A percentile compares a stretch with the other conserved stretches of the same genome.
Evolutionary conservation across 2,329 filamentous ascomycete species (phyloP).

Genomic region (Fusarium buharicum): DNA sequence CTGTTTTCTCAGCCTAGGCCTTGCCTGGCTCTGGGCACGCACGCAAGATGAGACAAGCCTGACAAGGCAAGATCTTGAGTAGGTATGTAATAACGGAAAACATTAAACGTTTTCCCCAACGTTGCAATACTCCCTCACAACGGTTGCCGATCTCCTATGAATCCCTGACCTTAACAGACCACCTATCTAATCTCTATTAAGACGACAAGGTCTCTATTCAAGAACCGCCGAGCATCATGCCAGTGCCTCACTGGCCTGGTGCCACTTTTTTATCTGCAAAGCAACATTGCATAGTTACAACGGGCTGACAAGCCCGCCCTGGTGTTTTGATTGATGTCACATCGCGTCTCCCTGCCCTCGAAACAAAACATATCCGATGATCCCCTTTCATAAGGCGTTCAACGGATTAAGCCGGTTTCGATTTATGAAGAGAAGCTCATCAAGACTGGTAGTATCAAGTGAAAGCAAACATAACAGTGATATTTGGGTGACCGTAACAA

Average conservation of each 20-base stretch:
- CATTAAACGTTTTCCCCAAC: slow-evolving; percentile 30
- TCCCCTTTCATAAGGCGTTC: slow-evolving; percentile 36
- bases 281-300: slow-evolving; percentile 39
- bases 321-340: slow-evolving; percentile 39
- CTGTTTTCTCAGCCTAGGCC: slow-evolving; percentile 11
- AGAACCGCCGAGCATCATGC: slow-evolving; percentile 33
- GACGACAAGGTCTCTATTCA: slow-evolving; percentile 14
- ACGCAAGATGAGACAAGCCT: not conserved
- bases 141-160: slow-evolving; percentile 26
- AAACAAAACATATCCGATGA: slow-evolving; percentile 39
- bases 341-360: slow-evolving; percentile 30
- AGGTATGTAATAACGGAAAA: slow-evolving; percentile 25
- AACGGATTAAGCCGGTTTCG: slow-evolving; percentile 12
- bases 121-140: slow-evolving; percentile 27
- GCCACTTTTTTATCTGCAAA: slow-evolving; percentile 36
- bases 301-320: slow-evolving; percentile 24
- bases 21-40: not conserved
- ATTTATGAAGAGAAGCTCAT: not conserved
- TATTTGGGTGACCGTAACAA: slow-evolving; percentile 42
- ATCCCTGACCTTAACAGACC: slow-evolving; percentile 33
- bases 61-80: slow-evolving; percentile 18
- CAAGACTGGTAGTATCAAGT: not conserved
- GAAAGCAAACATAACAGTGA: slow-evolving; percentile 26
- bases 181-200: slow-evolving; percentile 3
- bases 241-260: slow-evolving; percentile 20